phyloP scores from a whole-genome alignment of 768 basidiomycete genomes.

The Dentipellis fragilis region DNA sequence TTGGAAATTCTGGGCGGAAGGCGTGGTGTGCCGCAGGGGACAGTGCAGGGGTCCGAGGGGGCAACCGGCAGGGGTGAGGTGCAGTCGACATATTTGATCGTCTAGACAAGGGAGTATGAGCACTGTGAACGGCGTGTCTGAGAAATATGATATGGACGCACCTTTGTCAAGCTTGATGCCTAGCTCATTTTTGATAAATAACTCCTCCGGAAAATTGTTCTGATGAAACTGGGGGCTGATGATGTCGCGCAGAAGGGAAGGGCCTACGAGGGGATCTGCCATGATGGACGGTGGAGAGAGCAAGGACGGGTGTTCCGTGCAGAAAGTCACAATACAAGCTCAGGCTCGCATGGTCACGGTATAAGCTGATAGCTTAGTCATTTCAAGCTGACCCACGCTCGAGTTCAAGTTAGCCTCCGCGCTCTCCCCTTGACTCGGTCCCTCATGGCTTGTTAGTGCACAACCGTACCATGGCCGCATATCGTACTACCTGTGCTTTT shows the following conservation, averaged over 20 bases:
- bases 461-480: too few species aligned
- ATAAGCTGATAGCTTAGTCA: too few species aligned
- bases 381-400: too few species aligned
- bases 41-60: conserved; percentile 89
- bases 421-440: too few species aligned
- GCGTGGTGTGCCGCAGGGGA: conserved; percentile 84
- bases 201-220: conserved; percentile 77
- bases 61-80: conserved; percentile 73
- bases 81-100: conserved; percentile 86
- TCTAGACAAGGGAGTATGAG: conserved; percentile 35
- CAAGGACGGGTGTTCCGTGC: too few species aligned
- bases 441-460: too few species aligned
- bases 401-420: too few species aligned
- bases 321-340: too few species aligned
- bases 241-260: conserved; percentile 38
- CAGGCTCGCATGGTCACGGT: too few species aligned
- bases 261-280: conserved; percentile 22
- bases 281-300: not conserved
- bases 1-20: conserved; percentile 84
- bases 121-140: conserved; percentile 1
- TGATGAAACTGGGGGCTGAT: conserved; percentile 91
- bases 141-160: conserved; percentile 19
- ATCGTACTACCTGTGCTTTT: too few species aligned
- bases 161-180: conserved; percentile 90
- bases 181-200: conserved; percentile 71